Percentiles rank a stretch among this genome's conserved stretches.
Evolutionary conservation across 805 yeast species (phyloP).

Genomic region (Wickerhamiella qilinensis): DNA sequence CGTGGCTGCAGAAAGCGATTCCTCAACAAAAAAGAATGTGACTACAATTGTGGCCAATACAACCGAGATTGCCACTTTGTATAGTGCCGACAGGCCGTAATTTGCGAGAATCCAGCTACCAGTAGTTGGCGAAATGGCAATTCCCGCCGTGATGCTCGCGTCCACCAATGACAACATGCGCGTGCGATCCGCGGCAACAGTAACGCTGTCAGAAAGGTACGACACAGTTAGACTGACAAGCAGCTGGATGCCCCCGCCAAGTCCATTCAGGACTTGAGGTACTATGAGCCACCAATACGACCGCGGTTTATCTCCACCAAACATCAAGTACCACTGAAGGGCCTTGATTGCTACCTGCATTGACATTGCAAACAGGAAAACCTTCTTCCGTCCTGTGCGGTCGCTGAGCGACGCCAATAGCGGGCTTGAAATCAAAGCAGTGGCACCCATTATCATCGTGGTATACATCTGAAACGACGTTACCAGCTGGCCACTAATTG

Average conservation of each 20-base stretch:
- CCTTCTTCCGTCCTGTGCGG: conserved; percentile 13
- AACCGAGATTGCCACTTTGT: conserved; percentile 5
- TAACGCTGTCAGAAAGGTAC: conserved; percentile 14
- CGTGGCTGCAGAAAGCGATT: conserved; percentile 11
- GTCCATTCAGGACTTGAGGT: conserved; percentile 11
- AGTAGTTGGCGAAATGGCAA: conserved; percentile 14
- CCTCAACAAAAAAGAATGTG: conserved; percentile 7
- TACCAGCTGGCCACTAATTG: conserved; percentile 9
- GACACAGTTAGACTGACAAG: conserved; percentile 10
- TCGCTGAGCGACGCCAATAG: conserved; percentile 13
- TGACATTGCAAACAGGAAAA: conserved; percentile 8
- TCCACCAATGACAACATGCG: conserved; percentile 11
- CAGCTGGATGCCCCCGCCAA: conserved; percentile 12
- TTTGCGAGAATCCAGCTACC: conserved; percentile 11
- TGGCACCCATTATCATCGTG: conserved; percentile 7
- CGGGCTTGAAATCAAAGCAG: conserved; percentile 9
- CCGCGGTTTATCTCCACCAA: conserved; percentile 8
- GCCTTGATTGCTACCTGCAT: conserved; percentile 6
- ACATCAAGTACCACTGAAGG: conserved; percentile 13
- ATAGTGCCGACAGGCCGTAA: conserved; percentile 10
- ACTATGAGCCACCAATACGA: conserved; percentile 14
- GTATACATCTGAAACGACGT: conserved; percentile 9
- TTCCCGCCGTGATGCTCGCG: conserved; percentile 12
- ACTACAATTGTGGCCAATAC: conserved; percentile 1
- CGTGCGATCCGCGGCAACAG: conserved; percentile 11